Conservation (phyloP, 257 asterid genomes). For the Plantago major region DNA sequence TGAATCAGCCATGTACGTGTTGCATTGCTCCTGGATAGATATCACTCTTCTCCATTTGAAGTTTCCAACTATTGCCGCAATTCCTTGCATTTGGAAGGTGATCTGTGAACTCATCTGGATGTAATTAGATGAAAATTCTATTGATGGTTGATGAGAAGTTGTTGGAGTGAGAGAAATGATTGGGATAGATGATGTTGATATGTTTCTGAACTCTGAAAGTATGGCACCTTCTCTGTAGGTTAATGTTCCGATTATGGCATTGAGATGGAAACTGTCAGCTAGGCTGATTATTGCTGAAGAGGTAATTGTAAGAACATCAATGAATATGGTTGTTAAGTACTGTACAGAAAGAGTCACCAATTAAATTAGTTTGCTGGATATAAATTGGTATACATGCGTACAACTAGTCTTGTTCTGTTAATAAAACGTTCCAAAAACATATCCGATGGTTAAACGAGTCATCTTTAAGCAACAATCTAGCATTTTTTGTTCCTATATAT, state of each 20-base stretch:
- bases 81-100: constrained; percentile 32
- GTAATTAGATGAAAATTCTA: constrained; percentile 10
- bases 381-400: too few species aligned
- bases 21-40: constrained; percentile 14
- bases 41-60: constrained; percentile 52
- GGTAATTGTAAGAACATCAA: too few species aligned
- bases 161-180: constrained; percentile 39
- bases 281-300: too few species aligned
- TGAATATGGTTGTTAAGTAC: too few species aligned
- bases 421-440: too few species aligned
- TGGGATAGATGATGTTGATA: constrained; percentile 19
- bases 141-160: constrained; percentile 12
- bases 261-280: constrained; percentile 15
- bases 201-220: constrained; percentile 26
- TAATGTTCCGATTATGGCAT: constrained; percentile 41
- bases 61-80: constrained; percentile 42
- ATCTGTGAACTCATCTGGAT: constrained; percentile 30
- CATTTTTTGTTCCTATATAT: too few species aligned
- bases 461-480: too few species aligned
- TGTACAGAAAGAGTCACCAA: too few species aligned
- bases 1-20: constrained; percentile 20
- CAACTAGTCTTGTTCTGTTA: too few species aligned
- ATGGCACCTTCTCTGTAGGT: constrained; percentile 44
- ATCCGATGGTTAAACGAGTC: too few species aligned
- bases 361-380: too few species aligned